Evolutionary conservation across 805 yeast species (phyloP), one percentile per base, ranked within the genome.

Genomic region (Candida awuae): DNA sequence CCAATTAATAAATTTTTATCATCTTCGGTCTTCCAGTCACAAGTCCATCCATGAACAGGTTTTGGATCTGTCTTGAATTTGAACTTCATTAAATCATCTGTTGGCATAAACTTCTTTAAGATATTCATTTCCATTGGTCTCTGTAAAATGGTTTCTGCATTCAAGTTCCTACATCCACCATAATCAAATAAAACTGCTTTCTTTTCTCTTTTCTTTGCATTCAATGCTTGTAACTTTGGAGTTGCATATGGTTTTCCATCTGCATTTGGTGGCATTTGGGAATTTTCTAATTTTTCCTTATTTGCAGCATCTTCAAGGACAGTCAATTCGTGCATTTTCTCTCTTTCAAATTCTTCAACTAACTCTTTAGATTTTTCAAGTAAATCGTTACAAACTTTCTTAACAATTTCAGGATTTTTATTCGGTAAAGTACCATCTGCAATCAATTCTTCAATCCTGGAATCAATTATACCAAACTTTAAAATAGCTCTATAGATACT

Each of bases 1-100:
- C 99, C 99, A 26, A 84, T 75, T 44, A 92, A 59, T 38, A 92
- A 68, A 77, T 78, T 83, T 37, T 87, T 83, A 58, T 92, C 99
- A 55, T 92, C 95, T 23, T 69, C 75, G 12, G 70, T 67, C 3
- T 68, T 67, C 99, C 99, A 92, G 21, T 76, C 77, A 51, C 95
- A 84, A 37, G 75, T 73, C 99, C 99, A 92, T 32, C 84, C 90
- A 53, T 77, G 78, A 8, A 87, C 97, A 18, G 80, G 77, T 61
- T 88, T 88, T 15, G 92, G 83, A 12, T 68, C 64, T 41, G 63
- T 66, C 7, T 70, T 71, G 28, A 92, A 68, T 42, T 67, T 71
- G 63, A 85, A 87, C 20, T 61, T 58, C 40, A 69, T 59, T 6
- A 84, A 77, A 51, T 78, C 77, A 15, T 71, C 79, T 45, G 54